These are phyloP conservation scores for Jacaranda copaia DNA, from an alignment of 257 asterid genomes.

Conservation along the genomic window DNA sequence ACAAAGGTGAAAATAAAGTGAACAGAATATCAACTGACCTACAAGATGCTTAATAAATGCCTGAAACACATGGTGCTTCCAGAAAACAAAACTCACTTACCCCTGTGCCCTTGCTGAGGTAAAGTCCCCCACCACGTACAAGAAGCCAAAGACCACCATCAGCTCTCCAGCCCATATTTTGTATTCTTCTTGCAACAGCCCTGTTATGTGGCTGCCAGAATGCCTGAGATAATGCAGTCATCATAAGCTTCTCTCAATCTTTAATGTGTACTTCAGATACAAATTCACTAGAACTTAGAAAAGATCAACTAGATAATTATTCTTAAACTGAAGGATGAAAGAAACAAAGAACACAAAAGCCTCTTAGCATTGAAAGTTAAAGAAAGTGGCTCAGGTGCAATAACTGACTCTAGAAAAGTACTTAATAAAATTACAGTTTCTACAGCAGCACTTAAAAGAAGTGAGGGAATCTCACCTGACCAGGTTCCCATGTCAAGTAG, in stretches of 20 bases:
- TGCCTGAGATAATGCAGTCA: conserved; percentile 59
- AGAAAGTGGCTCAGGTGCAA: conserved; percentile 19
- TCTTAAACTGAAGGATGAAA: background rate
- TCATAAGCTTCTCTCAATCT: conserved; percentile 27
- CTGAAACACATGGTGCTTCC: background rate
- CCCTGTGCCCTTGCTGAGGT: conserved; percentile 96
- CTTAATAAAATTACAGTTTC: conserved; percentile 8
- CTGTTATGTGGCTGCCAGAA: conserved; percentile 99
- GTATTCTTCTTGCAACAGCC: conserved; percentile 94
- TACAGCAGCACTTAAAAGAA: conserved; percentile 13
- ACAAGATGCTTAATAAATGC: background rate
- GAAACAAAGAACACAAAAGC: conserved; percentile 5
- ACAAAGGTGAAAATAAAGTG: background rate
- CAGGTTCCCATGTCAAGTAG: conserved; percentile 98
- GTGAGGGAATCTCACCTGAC: conserved; percentile 72
- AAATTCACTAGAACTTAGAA: conserved; percentile 4
- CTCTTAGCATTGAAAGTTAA: background rate
- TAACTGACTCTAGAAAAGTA: background rate
- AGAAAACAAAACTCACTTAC: conserved; percentile 51
- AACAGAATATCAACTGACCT: conserved; percentile 9
- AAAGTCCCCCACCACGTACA: conserved; percentile 97
- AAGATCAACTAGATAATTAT: background rate
- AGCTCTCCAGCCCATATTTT: conserved; percentile 99
- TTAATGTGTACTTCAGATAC: conserved; percentile 18
- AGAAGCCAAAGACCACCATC: conserved; percentile 99